Percentiles rank a stretch among this genome's conserved stretches.
Conservation (phyloP, 441 rosid genomes). For the Populus hybrid region DNA sequence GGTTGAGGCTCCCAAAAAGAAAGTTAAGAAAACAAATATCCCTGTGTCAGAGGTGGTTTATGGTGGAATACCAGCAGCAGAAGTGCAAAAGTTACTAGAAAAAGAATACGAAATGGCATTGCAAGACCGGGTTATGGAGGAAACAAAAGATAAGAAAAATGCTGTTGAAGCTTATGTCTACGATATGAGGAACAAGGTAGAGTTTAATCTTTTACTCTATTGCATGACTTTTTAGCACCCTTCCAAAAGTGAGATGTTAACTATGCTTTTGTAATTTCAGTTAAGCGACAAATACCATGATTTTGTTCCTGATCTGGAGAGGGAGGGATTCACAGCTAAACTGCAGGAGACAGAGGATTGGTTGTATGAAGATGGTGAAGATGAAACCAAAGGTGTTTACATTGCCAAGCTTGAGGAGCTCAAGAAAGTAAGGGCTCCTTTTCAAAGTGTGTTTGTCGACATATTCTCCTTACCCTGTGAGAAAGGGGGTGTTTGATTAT, state of each 20-base stretch:
- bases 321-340: constrained; percentile 55
- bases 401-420: constrained; percentile 91
- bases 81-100: constrained; percentile 81
- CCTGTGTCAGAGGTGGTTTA: constrained; percentile 75
- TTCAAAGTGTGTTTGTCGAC: not conserved
- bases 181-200: constrained; percentile 93
- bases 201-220: constrained; percentile 5
- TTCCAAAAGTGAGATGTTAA: not conserved
- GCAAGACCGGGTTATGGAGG: constrained; percentile 97
- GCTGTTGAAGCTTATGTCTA: constrained; percentile 96
- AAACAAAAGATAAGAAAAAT: constrained; percentile 89
- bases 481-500: not conserved
- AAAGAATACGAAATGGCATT: constrained; percentile 97
- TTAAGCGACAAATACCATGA: constrained; percentile 75
- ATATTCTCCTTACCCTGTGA: not conserved
- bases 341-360: constrained; percentile 92
- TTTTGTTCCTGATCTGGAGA: constrained; percentile 61
- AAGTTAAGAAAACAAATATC: constrained; percentile 80
- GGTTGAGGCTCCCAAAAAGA: constrained; percentile 83
- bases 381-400: constrained; percentile 96
- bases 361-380: constrained; percentile 98
- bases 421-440: constrained; percentile 52
- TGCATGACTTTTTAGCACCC: not conserved
- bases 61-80: constrained; percentile 60
- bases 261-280: constrained; percentile 34